phyloP scores from a whole-genome alignment of 1,139 yeast genomes.

The Ashbya aceris region DNA sequence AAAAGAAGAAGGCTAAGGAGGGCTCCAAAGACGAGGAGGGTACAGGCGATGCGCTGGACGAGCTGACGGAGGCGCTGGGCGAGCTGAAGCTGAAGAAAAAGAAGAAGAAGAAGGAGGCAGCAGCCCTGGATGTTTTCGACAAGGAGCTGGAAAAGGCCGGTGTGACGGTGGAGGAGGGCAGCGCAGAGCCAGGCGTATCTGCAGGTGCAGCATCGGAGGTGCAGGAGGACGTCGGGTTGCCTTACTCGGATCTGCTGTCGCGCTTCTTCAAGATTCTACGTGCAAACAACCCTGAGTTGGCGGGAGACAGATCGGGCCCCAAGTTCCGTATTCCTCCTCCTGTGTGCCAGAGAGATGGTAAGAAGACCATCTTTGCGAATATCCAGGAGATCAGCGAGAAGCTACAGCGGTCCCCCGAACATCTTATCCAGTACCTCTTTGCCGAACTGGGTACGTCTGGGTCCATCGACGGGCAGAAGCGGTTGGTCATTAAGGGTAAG shows the following conservation, averaged over 20 bases:
- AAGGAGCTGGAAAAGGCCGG: conserved; percentile 89
- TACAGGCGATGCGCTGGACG: conserved; percentile 40
- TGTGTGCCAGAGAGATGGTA: conserved; percentile 93
- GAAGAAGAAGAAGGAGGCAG: conserved; percentile 53
- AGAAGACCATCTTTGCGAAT: conserved; percentile 92
- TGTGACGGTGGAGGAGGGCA: conserved; percentile 43
- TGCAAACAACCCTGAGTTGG: conserved; percentile 94
- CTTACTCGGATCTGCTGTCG: conserved; percentile 68
- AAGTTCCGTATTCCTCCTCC: conserved; percentile 98
- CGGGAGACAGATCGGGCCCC: conserved; percentile 89
- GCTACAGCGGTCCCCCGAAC: conserved; percentile 94
- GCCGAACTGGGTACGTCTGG: conserved; percentile 99
- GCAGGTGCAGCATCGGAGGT: conserved; percentile 28
- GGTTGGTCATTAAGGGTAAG: conserved; percentile 95
- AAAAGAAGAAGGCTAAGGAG: conserved; percentile 39
- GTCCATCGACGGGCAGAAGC: conserved; percentile 94
- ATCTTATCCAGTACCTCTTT: conserved; percentile 89
- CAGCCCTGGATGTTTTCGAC: conserved; percentile 70
- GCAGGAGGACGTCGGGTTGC: conserved; percentile 47
- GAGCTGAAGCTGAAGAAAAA: conserved; percentile 74
- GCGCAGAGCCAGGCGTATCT: conserved; percentile 26
- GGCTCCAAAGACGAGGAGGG: conserved; percentile 29
- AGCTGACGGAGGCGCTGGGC: conserved; percentile 54
- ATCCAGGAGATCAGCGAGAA: conserved; percentile 91
- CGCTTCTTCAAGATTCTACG: conserved; percentile 81